Percentiles rank a stretch among this genome's conserved stretches.
phyloP scores from a whole-genome alignment of 768 basidiomycete species.

The Paxillus rubicundulus region DNA sequence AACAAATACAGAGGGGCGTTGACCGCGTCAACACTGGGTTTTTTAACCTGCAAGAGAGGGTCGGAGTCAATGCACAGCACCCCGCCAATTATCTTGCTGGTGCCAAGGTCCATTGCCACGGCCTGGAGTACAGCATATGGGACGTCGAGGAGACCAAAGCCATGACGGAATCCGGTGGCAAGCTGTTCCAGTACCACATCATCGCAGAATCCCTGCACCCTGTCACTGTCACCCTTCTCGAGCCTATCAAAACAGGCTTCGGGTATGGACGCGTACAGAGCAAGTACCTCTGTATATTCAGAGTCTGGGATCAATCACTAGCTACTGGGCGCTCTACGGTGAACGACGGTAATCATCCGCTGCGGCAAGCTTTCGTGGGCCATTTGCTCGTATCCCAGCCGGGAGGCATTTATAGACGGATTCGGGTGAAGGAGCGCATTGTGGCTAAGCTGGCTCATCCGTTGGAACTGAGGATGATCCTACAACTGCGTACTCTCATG shows the following conservation, averaged over 20 bases:
- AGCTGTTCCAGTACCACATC: slow-evolving; percentile 16
- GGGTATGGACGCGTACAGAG: slow-evolving; percentile 14
- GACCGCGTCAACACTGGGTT: slow-evolving; percentile 12
- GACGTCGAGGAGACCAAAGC: slow-evolving; percentile 16
- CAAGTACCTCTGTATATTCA: slow-evolving; percentile 16
- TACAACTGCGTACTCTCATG: slow-evolving; percentile 18
- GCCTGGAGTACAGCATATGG: slow-evolving; percentile 16
- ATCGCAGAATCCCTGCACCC: slow-evolving; percentile 16
- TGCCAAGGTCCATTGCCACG: slow-evolving; percentile 20
- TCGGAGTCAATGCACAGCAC: slow-evolving; percentile 18
- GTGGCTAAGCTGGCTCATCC: slow-evolving; percentile 18
- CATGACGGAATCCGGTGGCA: slow-evolving; percentile 7
- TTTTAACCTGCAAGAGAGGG: slow-evolving; percentile 19
- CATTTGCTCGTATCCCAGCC: slow-evolving; percentile 16
- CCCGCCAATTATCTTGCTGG: slow-evolving; percentile 20
- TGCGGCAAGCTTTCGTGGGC: slow-evolving; percentile 20
- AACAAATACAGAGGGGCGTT: slow-evolving; percentile 12
- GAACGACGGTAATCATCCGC: slow-evolving; percentile 12
- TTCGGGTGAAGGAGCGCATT: slow-evolving; percentile 18
- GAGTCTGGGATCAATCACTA: slow-evolving; percentile 22
- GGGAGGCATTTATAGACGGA: slow-evolving; percentile 16
- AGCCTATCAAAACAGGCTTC: slow-evolving; percentile 19
- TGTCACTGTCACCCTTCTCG: slow-evolving; percentile 19
- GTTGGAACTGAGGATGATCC: slow-evolving; percentile 13
- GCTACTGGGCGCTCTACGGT: slow-evolving; percentile 4